Conservation (phyloP, 164 flowering plant species). For the Berberis thunbergii region DNA sequence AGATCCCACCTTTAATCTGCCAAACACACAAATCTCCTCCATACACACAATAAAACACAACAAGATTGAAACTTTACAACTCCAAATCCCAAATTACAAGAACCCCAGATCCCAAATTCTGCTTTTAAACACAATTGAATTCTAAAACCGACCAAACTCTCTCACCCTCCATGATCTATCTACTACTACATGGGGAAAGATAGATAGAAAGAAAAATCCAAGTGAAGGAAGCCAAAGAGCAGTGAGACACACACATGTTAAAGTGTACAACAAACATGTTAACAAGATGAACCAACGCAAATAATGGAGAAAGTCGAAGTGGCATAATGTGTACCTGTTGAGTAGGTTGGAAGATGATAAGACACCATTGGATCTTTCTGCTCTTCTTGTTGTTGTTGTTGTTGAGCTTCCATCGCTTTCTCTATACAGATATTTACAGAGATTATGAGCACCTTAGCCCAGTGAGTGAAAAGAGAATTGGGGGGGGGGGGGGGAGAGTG, state of each 20-base stretch:
- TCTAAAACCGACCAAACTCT: too few species aligned
- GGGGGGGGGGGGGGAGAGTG: too few species aligned
- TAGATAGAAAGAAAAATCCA: too few species aligned
- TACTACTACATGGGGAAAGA: too few species aligned
- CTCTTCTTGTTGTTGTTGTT: not conserved
- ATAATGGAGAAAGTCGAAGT: not conserved
- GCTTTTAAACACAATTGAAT: too few species aligned
- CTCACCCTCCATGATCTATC: too few species aligned
- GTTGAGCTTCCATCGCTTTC: not conserved
- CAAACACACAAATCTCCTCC: not conserved
- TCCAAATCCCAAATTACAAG: too few species aligned
- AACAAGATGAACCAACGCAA: constrained; percentile 3
- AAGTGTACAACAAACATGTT: constrained; percentile 6
- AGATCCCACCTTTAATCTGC: not conserved
- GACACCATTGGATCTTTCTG: not conserved
- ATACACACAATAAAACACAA: too few species aligned
- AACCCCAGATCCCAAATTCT: too few species aligned
- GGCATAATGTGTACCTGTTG: constrained; percentile 13
- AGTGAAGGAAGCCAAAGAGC: too few species aligned
- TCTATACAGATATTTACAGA: not conserved
- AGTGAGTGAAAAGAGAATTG: too few species aligned
- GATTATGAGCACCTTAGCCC: not conserved
- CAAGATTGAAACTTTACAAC: too few species aligned
- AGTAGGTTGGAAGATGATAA: constrained; percentile 7
- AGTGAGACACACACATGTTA: not conserved